Evolutionary conservation across 23 red algal species (phyloP).

Genomic region (Gracilaria domingensis): DNA sequence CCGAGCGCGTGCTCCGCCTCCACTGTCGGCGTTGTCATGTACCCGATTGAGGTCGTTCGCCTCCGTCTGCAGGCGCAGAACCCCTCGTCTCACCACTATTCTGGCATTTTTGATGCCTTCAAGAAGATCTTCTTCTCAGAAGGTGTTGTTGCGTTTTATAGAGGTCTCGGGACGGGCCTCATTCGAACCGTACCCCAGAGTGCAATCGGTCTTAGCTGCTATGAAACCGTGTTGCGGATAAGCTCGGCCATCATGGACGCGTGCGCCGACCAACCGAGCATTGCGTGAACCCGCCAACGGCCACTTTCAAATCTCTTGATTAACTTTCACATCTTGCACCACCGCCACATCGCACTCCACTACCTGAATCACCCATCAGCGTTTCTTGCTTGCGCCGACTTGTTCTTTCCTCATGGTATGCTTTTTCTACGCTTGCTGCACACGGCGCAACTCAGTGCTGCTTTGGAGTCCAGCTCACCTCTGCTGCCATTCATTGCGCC

Average conservation of each 20-base stretch:
- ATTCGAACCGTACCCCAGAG: conserved; percentile 56
- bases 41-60: conserved; percentile 55
- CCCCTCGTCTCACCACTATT: neutral
- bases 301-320: no score
- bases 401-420: no score
- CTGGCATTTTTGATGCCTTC: conserved; percentile 55
- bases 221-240: conserved; percentile 48
- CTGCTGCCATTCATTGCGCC: no score
- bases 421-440: no score
- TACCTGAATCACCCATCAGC: no score
- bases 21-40: conserved; percentile 40
- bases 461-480: no score
- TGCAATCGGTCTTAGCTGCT: conserved; percentile 67
- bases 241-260: conserved; percentile 21
- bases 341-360: no score
- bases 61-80: conserved; percentile 51
- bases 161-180: conserved; percentile 36
- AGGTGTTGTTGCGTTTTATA: conserved; percentile 46
- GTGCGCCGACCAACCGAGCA: neutral
- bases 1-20: conserved; percentile 48
- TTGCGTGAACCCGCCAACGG: neutral
- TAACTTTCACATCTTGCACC: no score
- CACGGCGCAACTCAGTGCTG: no score
- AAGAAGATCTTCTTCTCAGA: conserved; percentile 43
- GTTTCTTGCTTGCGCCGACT: no score